Evolutionary conservation across 1,139 yeast genomes (phyloP).

Genomic region (Zhuliangozyma parablackwelliae): DNA sequence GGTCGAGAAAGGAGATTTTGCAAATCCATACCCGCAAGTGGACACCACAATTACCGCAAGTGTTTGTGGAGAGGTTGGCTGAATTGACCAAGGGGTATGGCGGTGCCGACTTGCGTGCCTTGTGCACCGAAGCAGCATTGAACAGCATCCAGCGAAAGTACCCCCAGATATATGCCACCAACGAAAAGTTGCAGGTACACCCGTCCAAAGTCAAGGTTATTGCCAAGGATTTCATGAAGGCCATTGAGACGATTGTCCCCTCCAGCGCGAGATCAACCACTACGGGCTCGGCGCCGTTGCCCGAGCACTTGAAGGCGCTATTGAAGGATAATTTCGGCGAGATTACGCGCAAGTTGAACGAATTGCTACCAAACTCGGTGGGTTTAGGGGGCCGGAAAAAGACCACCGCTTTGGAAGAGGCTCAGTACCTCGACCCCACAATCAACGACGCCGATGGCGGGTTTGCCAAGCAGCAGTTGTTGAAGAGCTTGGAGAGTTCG

Average conservation of each 20-base stretch:
- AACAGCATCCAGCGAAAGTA: constrained; percentile 86
- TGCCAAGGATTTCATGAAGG: constrained; percentile 85
- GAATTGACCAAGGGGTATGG: constrained; percentile 91
- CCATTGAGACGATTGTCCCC: constrained; percentile 84
- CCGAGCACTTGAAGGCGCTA: constrained; percentile 65
- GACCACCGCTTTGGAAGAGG: constrained; percentile 62
- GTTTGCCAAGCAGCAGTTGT: constrained; percentile 60
- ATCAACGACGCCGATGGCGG: constrained; percentile 60
- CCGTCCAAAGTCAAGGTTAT: constrained; percentile 68
- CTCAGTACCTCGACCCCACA: constrained; percentile 59
- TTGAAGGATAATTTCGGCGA: constrained; percentile 46
- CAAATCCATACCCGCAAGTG: constrained; percentile 85
- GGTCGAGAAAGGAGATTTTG: constrained; percentile 74
- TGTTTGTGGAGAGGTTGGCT: constrained; percentile 66
- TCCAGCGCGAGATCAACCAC: constrained; percentile 86
- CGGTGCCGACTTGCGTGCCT: constrained; percentile 93
- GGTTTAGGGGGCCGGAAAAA: constrained; percentile 35
- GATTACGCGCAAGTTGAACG: constrained; percentile 48
- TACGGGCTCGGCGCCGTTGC: constrained; percentile 72
- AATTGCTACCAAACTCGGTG: constrained; percentile 56
- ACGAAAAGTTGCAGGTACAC: constrained; percentile 69
- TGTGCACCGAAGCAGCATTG: constrained; percentile 94
- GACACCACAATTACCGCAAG: constrained; percentile 64
- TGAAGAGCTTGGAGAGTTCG: constrained; percentile 55
- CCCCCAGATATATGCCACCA: constrained; percentile 85